These are phyloP conservation scores for Verruconis gallopava DNA, from an alignment of 2,329 filamentous ascomycete genomes.

Conservation along the genomic window DNA sequence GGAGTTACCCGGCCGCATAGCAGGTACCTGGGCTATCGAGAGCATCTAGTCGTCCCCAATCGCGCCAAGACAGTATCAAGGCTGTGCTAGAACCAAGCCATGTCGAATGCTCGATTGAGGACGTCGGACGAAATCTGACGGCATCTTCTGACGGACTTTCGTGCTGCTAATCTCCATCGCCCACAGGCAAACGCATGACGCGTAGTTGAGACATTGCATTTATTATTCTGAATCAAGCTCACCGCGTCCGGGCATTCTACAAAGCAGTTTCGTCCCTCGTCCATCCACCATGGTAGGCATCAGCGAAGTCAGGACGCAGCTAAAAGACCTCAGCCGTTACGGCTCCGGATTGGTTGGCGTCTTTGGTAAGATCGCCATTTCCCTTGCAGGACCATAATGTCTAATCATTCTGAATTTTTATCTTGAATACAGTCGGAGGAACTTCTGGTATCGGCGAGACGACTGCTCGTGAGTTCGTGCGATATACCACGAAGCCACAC, in stretches of 20 bases:
- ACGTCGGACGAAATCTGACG: no score
- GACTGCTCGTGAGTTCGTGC: slow-evolving; percentile 30
- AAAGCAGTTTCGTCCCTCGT: neutral
- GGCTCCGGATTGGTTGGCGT: slow-evolving; percentile 20
- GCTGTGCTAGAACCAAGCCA: no score
- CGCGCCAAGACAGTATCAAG: no score
- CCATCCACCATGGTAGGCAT: slow-evolving; percentile 8
- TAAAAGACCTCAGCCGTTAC: slow-evolving; percentile 1
- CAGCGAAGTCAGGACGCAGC: slow-evolving; percentile 8
- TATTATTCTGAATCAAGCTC: neutral
- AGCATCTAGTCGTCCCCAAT: no score
- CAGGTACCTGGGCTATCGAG: no score
- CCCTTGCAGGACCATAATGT: no score
- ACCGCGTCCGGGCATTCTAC: neutral
- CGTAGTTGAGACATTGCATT: neutral
- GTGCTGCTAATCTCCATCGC: no score
- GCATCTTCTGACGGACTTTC: no score
- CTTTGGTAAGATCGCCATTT: slow-evolving; percentile 21
- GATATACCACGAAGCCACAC: slow-evolving; percentile 24
- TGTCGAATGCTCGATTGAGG: no score
- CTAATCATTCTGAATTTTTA: no score
- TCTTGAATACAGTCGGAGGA: slow-evolving; percentile 29
- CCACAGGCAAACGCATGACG: neutral
- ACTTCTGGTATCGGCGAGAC: slow-evolving; percentile 32
- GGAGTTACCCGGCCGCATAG: no score